Conservation (phyloP, 176 grass and related monocot genomes). For the Ananas comosus region DNA sequence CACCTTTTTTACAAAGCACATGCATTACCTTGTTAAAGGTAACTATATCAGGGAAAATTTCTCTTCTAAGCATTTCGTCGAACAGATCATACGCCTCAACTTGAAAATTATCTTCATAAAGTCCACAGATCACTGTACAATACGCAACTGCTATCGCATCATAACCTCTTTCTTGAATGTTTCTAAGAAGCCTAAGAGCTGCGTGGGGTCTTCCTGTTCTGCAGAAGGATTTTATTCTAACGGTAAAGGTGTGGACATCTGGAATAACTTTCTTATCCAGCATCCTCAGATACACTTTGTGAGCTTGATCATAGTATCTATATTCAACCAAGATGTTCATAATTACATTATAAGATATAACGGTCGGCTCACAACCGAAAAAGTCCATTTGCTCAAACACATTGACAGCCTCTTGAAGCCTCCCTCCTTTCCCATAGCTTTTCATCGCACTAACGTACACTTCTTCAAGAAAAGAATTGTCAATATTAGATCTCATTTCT, state of each 20-base stretch:
- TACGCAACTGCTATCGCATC: conserved; percentile 36
- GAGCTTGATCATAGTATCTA: conserved; percentile 75
- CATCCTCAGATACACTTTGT: conserved; percentile 94
- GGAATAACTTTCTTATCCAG: conserved; percentile 41
- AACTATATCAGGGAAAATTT: conserved; percentile 34
- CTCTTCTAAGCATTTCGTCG: conserved; percentile 51
- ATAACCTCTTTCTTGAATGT: conserved; percentile 47
- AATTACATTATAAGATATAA: conserved; percentile 68
- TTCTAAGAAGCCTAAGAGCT: conserved; percentile 60
- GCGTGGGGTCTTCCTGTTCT: conserved; percentile 55
- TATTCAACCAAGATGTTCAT: conserved; percentile 72
- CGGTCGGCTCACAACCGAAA: conserved; percentile 54
- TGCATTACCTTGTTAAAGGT: conserved; percentile 85
- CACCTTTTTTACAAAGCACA: conserved; percentile 62
- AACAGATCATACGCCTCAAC: conserved; percentile 52
- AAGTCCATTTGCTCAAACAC: conserved; percentile 91
- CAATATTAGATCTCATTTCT: conserved; percentile 11
- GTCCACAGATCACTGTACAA: conserved; percentile 56
- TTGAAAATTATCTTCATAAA: conserved; percentile 26
- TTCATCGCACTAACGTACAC: conserved; percentile 60
- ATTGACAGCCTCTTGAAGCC: conserved; percentile 64
- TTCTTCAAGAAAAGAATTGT: conserved; percentile 12
- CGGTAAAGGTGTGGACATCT: conserved; percentile 57
- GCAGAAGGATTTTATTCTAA: conserved; percentile 81
- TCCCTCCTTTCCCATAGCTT: conserved; percentile 38